Conservation (phyloP, 345 rosid species). For the Moricandia moricandioides region DNA sequence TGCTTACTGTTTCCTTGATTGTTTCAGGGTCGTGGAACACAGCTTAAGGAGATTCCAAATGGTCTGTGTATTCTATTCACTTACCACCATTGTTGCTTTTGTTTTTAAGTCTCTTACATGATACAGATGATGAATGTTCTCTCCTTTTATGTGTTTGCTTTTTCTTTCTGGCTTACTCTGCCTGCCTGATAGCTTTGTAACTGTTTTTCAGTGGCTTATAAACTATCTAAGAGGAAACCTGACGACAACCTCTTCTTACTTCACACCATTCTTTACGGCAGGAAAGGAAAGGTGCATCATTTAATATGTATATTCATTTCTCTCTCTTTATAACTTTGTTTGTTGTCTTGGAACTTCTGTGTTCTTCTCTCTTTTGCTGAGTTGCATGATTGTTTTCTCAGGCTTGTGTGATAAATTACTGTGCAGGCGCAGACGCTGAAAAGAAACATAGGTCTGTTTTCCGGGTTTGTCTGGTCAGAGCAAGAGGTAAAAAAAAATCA, state of each 20-base stretch:
- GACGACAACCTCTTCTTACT: conserved; percentile 83
- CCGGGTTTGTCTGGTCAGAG: conserved; percentile 87
- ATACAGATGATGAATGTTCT: no score
- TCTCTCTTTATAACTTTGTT: background rate
- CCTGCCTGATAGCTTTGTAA: conserved; percentile 7
- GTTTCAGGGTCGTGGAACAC: conserved; percentile 84
- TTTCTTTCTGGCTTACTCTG: background rate
- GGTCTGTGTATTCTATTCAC: conserved; percentile 45
- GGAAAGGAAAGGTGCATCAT: conserved; percentile 79
- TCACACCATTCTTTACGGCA: conserved; percentile 81
- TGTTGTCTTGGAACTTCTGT: background rate
- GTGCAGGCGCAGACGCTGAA: conserved; percentile 73
- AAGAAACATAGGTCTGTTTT: conserved; percentile 84
- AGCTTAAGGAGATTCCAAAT: conserved; percentile 84
- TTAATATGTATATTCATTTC: background rate
- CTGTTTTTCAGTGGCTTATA: conserved; percentile 86
- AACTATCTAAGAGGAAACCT: conserved; percentile 88
- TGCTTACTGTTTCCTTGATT: background rate
- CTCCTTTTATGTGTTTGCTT: background rate
- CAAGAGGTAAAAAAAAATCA: conserved; percentile 55
- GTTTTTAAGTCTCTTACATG: no score
- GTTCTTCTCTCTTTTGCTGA: background rate
- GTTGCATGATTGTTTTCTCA: conserved; percentile 9
- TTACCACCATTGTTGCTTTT: background rate
- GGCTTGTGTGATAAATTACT: conserved; percentile 20